Percentiles rank a stretch among this genome's conserved stretches.
Evolutionary conservation across 176 grass and related monocot genomes (phyloP).

Genomic region (Chloris gayana): DNA sequence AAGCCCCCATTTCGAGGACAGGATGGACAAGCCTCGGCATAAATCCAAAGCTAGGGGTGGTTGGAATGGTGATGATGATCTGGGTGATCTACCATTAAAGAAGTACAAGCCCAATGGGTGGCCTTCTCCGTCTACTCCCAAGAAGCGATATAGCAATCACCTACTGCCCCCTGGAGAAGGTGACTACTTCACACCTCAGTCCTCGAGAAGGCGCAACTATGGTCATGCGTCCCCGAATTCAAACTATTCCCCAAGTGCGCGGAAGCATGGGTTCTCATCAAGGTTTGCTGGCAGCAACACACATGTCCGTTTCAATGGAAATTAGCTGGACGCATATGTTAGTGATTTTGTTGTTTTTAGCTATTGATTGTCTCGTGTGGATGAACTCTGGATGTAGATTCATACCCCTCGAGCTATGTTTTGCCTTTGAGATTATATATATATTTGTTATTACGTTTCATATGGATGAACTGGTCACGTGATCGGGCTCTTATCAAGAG

Average conservation of each 20-base stretch:
- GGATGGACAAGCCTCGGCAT: constrained; percentile 34
- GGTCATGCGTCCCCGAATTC: constrained; percentile 14
- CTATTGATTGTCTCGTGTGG: neutral
- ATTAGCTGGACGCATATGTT: constrained; percentile 22
- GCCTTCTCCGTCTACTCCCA: constrained; percentile 51
- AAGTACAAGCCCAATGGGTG: constrained; percentile 64
- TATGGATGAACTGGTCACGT: too few species aligned
- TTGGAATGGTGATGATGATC: constrained; percentile 61
- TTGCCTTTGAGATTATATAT: constrained; percentile 24
- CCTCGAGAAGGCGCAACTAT: constrained; percentile 37
- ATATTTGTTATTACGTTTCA: neutral
- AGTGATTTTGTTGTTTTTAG: constrained; percentile 35
- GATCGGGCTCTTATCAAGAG: too few species aligned
- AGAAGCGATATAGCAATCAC: constrained; percentile 40
- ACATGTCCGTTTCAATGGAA: constrained; percentile 42
- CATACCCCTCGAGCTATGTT: constrained; percentile 16
- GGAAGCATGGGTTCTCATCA: constrained; percentile 34
- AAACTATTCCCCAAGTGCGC: constrained; percentile 35
- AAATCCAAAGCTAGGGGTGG: constrained; percentile 72
- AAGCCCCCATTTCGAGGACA: constrained; percentile 52
- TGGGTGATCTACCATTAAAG: constrained; percentile 45
- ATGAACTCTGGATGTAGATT: constrained; percentile 30
- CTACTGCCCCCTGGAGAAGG: constrained; percentile 1
- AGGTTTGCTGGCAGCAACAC: constrained; percentile 46
- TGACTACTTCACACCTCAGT: constrained; percentile 59